Conservation (phyloP, 1,139 yeast genomes). For the Lodderomyces oxycetoniae region DNA sequence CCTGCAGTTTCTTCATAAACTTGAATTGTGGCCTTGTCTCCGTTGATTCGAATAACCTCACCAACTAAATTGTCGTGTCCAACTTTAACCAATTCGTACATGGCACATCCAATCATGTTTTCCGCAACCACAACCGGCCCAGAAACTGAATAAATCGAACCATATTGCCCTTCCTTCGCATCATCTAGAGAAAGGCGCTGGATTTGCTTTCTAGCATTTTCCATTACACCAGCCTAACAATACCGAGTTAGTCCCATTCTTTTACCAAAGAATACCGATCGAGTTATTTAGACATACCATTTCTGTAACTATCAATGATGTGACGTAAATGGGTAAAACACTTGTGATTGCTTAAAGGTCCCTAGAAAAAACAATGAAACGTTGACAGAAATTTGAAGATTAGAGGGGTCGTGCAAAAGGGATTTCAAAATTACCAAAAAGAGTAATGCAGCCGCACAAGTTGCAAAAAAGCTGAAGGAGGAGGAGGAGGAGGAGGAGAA, state of each 20-base stretch:
- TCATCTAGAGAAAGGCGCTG: constrained; percentile 82
- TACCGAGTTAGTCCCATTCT: too few relatives aligned
- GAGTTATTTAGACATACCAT: too few relatives aligned
- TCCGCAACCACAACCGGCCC: constrained; percentile 98
- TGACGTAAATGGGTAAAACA: too few relatives aligned
- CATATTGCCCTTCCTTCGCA: constrained; percentile 71
- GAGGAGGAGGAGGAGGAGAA: background rate
- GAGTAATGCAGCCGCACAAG: too few relatives aligned
- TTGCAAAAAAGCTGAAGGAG: background rate
- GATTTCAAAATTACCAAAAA: too few relatives aligned
- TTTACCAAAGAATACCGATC: too few relatives aligned
- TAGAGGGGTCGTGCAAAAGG: too few relatives aligned
- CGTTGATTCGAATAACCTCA: constrained; percentile 94
- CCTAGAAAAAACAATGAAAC: too few relatives aligned
- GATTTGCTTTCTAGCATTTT: constrained; percentile 92
- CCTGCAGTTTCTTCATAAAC: constrained; percentile 99
- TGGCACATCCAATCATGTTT: constrained; percentile 98
- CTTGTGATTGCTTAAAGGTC: too few relatives aligned
- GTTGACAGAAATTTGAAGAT: too few relatives aligned
- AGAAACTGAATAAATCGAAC: constrained; percentile 87
- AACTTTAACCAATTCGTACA: constrained; percentile 96
- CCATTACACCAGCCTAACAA: constrained; percentile 98
- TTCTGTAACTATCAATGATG: too few relatives aligned
- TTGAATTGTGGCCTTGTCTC: constrained; percentile 96
- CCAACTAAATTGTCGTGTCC: constrained; percentile 97